Percentiles rank a stretch among this genome's conserved stretches.
Conservation (phyloP, 2,329 filamentous ascomycete genomes). For the Zymoseptoria brevis region DNA sequence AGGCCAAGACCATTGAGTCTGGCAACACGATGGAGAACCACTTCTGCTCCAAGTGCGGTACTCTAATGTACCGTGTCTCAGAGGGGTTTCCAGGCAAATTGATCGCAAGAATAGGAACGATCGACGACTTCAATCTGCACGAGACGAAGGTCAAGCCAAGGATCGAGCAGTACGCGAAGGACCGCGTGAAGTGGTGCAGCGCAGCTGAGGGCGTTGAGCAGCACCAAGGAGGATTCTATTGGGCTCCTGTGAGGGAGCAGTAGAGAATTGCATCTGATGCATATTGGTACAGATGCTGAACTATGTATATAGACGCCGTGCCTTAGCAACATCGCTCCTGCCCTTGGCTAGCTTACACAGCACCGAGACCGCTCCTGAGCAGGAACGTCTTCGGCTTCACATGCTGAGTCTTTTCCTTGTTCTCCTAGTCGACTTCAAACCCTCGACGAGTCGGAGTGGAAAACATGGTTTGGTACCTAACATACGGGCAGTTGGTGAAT, state of each 20-base stretch:
- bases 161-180: slow-evolving; percentile 45
- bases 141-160: slow-evolving; percentile 49
- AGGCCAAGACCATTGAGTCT: slow-evolving; percentile 41
- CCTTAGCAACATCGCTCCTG: neutral
- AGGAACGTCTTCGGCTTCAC: neutral
- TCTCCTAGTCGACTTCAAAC: too few relatives aligned
- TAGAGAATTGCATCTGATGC: neutral
- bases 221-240: neutral
- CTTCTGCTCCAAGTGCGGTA: slow-evolving; percentile 54
- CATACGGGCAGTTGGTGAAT: neutral
- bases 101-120: slow-evolving; percentile 50
- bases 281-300: neutral
- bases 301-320: neutral
- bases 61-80: slow-evolving; percentile 51
- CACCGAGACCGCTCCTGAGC: neutral
- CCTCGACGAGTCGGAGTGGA: too few relatives aligned
- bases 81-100: slow-evolving; percentile 37
- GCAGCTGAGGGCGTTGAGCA: slow-evolving; percentile 1
- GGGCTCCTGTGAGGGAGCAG: neutral
- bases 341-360: neutral
- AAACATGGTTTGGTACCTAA: too few relatives aligned
- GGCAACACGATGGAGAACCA: slow-evolving; percentile 51
- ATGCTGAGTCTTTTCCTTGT: too few relatives aligned
- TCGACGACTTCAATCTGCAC: slow-evolving; percentile 52
- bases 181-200: slow-evolving; percentile 33